Percentiles rank a stretch among this genome's conserved stretches.
phyloP scores from a whole-genome alignment of 345 rosid species.

The Salix caprea region DNA sequence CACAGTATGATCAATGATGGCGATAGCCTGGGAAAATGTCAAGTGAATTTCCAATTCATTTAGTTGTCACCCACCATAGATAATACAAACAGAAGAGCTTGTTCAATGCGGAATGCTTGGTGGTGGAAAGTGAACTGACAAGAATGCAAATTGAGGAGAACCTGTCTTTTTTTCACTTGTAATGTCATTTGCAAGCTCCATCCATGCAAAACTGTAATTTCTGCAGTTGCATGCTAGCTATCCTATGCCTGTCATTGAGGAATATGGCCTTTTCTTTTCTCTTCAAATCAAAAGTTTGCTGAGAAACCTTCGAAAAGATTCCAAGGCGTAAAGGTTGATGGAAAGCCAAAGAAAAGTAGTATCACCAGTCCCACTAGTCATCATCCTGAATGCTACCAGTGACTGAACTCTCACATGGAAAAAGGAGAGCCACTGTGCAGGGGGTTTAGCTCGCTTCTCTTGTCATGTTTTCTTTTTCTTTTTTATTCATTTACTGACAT shows the following conservation, averaged over 20 bases:
- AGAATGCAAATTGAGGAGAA: not conserved
- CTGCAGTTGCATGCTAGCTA: not conserved
- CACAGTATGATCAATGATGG: not conserved
- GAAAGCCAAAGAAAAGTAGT: not conserved
- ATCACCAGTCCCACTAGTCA: slow-evolving; percentile 1
- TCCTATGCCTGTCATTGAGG: not conserved
- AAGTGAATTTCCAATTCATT: not conserved
- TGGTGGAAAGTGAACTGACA: not conserved
- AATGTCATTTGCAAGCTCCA: not conserved
- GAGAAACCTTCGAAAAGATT: not conserved
- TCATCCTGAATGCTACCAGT: slow-evolving; percentile 1
- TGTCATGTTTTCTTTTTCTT: too few relatives aligned
- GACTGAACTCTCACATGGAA: slow-evolving; percentile 15
- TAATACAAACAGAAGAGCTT: not conserved
- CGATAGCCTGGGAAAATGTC: not conserved
- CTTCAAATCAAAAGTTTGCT: not conserved
- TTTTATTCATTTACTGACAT: not conserved
- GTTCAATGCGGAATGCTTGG: not conserved
- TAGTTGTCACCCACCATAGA: not conserved
- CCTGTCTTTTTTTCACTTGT: not conserved
- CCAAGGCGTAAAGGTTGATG: not conserved
- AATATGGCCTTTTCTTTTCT: not conserved
- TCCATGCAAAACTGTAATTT: not conserved
- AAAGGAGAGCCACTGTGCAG: not conserved
- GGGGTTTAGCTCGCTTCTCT: not conserved